These are phyloP conservation scores for Zygotorulaspora danielsina DNA, from an alignment of 805 yeast species.

Conservation along the genomic window DNA sequence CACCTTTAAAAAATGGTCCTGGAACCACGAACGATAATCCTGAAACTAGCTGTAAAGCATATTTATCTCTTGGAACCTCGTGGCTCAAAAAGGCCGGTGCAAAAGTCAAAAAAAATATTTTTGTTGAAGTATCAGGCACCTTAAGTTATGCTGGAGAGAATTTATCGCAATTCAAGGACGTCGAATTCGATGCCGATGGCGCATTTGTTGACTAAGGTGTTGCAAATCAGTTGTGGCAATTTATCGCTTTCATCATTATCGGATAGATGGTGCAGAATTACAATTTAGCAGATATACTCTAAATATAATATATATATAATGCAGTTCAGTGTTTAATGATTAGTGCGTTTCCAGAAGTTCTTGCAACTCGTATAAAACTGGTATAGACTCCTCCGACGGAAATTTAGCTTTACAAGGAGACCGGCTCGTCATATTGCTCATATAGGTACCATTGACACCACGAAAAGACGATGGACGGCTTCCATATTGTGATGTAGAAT, in stretches of 20 bases:
- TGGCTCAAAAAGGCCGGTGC: conserved; percentile 81
- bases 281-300: too few relatives aligned
- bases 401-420: conserved; percentile 14
- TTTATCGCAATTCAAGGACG: conserved; percentile 51
- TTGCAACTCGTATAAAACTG: conserved; percentile 30
- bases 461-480: conserved; percentile 3
- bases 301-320: too few relatives aligned
- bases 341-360: conserved; percentile 17
- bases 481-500: conserved; percentile 1
- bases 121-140: conserved; percentile 73
- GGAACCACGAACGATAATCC: conserved; percentile 84
- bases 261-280: too few relatives aligned
- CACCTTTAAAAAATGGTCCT: conserved; percentile 89
- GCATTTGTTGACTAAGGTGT: conserved; percentile 24
- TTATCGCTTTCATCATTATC: too few relatives aligned
- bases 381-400: conserved; percentile 33
- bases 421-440: conserved; percentile 18
- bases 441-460: not conserved
- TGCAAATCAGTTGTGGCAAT: too few relatives aligned
- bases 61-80: conserved; percentile 59
- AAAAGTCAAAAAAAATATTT: conserved; percentile 40
- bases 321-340: too few relatives aligned
- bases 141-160: conserved; percentile 77
- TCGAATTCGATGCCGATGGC: conserved; percentile 31
- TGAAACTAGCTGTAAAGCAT: conserved; percentile 66